Evolutionary conservation across 345 rosid species (phyloP).

Genomic region (Eucalyptus sp.): DNA sequence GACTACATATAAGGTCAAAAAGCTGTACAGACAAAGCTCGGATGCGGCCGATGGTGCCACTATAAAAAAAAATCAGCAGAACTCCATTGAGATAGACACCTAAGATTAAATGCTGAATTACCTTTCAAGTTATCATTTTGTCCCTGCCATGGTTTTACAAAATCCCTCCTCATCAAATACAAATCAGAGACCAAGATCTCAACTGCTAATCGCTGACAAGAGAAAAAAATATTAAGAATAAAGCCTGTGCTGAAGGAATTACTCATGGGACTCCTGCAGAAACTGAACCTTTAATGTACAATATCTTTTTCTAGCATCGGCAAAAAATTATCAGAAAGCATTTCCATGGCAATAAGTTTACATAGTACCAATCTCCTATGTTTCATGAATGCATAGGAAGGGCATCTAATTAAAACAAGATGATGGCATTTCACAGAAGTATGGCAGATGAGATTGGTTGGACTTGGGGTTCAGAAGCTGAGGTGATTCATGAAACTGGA

Average conservation of each 20-base stretch:
- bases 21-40: background rate
- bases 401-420: background rate
- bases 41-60: background rate
- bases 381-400: background rate
- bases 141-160: conserved; percentile 87
- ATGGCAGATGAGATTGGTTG: background rate
- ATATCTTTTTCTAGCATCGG: background rate
- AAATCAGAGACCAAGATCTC: conserved; percentile 70
- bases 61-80: background rate
- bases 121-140: conserved; percentile 68
- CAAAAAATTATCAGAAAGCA: background rate
- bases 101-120: conserved; percentile 1
- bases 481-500: background rate
- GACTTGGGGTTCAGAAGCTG: background rate
- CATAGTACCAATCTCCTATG: background rate
- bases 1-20: background rate
- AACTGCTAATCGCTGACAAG: conserved; percentile 74
- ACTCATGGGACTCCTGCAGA: background rate
- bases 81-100: background rate
- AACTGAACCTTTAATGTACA: background rate
- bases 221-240: background rate
- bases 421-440: background rate
- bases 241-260: background rate
- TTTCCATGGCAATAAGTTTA: background rate
- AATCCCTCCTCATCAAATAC: conserved; percentile 75